Conservation (phyloP, 208 protist species). For the Leishmania tropica region DNA sequence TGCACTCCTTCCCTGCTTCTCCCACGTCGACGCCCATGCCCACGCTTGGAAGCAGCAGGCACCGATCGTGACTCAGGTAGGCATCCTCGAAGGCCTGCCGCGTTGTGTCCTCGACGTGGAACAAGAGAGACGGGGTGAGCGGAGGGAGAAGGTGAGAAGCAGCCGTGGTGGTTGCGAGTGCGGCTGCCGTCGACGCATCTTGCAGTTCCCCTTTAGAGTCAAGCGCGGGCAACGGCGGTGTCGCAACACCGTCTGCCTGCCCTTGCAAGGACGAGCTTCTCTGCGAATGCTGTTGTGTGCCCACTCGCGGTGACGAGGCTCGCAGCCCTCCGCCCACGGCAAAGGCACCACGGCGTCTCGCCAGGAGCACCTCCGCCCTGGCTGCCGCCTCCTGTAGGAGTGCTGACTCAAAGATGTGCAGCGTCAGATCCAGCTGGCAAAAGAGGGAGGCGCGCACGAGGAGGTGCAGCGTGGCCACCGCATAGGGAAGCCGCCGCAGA, state of each 20-base stretch:
- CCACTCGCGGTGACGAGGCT: background rate
- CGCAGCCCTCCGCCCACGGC: background rate
- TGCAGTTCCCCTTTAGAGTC: background rate
- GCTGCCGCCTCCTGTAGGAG: slow-evolving; percentile 39
- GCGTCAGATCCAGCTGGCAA: slow-evolving; percentile 61
- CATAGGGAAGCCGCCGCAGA: slow-evolving; percentile 55
- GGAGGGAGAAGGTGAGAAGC: slow-evolving; percentile 23
- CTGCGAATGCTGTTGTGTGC: background rate
- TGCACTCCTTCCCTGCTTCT: slow-evolving; percentile 4
- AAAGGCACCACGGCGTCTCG: background rate
- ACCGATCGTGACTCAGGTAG: slow-evolving; percentile 53
- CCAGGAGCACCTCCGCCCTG: slow-evolving; percentile 27
- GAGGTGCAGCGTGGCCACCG: slow-evolving; percentile 62
- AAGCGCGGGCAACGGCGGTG: background rate
- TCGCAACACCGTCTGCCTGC: background rate
- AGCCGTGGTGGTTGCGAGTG: background rate
- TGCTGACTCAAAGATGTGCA: slow-evolving; percentile 72
- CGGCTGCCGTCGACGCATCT: background rate
- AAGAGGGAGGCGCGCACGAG: slow-evolving; percentile 67
- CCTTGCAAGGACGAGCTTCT: background rate
- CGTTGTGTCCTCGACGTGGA: slow-evolving; percentile 61
- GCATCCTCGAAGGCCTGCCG: slow-evolving; percentile 50
- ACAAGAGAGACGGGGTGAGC: slow-evolving; percentile 44
- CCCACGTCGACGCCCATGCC: slow-evolving; percentile 9
- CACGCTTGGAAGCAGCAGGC: slow-evolving; percentile 23